Evolutionary conservation across 2,329 filamentous ascomycete species (phyloP).

Genomic region (Trichophyton benhamiae): DNA sequence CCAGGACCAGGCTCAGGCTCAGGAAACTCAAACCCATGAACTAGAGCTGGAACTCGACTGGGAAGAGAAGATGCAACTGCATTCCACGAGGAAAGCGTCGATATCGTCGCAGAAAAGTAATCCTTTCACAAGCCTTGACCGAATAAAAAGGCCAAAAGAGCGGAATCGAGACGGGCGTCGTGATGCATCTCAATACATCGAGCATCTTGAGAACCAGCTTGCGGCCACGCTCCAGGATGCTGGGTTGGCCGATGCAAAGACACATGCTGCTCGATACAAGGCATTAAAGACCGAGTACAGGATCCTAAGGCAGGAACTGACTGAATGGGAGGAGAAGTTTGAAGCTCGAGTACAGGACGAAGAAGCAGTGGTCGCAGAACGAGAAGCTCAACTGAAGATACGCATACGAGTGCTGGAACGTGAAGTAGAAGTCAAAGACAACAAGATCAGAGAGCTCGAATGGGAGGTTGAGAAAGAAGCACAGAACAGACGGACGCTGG

Average conservation of each 20-base stretch:
- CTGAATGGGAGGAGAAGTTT: slow-evolving; percentile 23
- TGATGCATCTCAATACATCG: slow-evolving; percentile 36
- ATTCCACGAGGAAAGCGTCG: not conserved
- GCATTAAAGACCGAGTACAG: slow-evolving; percentile 23
- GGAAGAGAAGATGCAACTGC: not conserved
- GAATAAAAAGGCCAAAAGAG: not conserved
- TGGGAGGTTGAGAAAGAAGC: slow-evolving; percentile 22
- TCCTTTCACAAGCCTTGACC: slow-evolving; percentile 4
- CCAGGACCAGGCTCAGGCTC: slow-evolving; percentile 1
- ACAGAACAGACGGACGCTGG: slow-evolving; percentile 23
- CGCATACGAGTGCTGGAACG: slow-evolving; percentile 24
- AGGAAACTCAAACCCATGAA: slow-evolving; percentile 1
- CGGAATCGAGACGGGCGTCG: slow-evolving; percentile 17
- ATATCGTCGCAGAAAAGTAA: slow-evolving; percentile 12
- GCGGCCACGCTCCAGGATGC: slow-evolving; percentile 29
- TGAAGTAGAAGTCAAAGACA: slow-evolving; percentile 21
- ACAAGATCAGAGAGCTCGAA: slow-evolving; percentile 23
- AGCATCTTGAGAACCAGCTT: slow-evolving; percentile 38
- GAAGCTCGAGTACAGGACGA: slow-evolving; percentile 24
- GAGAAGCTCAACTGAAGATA: slow-evolving; percentile 20
- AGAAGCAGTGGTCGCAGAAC: slow-evolving; percentile 19
- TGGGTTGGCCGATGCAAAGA: slow-evolving; percentile 30
- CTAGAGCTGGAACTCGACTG: not conserved
- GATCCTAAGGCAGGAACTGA: slow-evolving; percentile 22
- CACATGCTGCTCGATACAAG: slow-evolving; percentile 27